Conservation (phyloP, 2,329 filamentous ascomycete genomes). For the Sporothrix variecibatus region DNA sequence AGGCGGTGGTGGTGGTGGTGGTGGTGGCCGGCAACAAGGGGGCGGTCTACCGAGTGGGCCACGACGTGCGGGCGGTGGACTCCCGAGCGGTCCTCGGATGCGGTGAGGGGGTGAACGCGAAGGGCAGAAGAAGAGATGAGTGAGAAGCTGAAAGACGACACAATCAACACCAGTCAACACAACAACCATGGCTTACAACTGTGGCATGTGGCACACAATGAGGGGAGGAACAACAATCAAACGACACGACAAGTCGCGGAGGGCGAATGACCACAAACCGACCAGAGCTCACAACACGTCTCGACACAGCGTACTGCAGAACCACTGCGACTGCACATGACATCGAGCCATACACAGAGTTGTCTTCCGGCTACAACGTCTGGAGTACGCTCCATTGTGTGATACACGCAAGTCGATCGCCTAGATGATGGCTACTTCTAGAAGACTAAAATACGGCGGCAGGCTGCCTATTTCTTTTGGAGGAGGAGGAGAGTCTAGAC, state of each 20-base stretch:
- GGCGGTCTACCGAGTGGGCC: conserved; percentile 45
- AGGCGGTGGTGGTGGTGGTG: conserved; percentile 39
- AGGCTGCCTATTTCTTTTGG: conserved; percentile 1
- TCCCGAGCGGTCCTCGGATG: conserved; percentile 46
- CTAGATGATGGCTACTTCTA: not conserved
- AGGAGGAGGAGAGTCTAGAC: not conserved
- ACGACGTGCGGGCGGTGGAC: conserved; percentile 39
- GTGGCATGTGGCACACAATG: conserved; percentile 1
- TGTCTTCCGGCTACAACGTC: too few species aligned
- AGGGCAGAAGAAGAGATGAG: not conserved
- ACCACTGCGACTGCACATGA: not conserved
- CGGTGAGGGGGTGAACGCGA: conserved; percentile 38
- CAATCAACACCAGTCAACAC: not conserved
- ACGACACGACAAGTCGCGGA: not conserved
- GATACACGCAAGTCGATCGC: too few species aligned
- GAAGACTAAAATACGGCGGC: not conserved
- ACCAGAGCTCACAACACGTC: not conserved
- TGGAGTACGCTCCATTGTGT: too few species aligned
- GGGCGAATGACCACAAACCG: not conserved
- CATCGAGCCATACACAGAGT: too few species aligned
- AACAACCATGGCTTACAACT: too few species aligned
- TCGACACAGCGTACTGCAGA: not conserved
- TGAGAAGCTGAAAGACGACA: not conserved
- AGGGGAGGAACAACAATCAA: not conserved
- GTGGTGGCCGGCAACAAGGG: conserved; percentile 29